These are phyloP conservation scores for Penicillium digitatum DNA, from an alignment of 2,329 filamentous ascomycete species.

Conservation along the genomic window DNA sequence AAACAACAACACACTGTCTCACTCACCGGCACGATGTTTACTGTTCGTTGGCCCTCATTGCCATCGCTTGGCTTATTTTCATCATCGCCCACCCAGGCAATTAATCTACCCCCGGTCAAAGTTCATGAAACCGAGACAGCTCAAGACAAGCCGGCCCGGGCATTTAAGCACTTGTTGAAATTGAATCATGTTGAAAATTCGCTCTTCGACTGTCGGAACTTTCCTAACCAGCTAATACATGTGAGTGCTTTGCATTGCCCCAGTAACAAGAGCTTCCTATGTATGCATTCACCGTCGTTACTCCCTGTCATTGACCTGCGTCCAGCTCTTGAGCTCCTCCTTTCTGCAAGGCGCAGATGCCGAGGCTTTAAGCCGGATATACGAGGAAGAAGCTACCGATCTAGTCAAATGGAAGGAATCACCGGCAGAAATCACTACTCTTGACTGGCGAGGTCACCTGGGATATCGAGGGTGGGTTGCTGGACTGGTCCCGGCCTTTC, in stretches of 20 bases:
- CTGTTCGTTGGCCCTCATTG: conserved; percentile 24
- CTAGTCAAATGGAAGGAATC: conserved; percentile 80
- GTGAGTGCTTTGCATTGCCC: conserved; percentile 37
- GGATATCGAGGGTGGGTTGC: conserved; percentile 62
- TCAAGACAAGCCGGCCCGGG: conserved; percentile 72
- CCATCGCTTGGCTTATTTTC: conserved; percentile 27
- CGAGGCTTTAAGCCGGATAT: conserved; percentile 72
- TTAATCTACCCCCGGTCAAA: conserved; percentile 62
- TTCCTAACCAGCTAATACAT: conserved; percentile 80
- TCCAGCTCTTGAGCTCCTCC: conserved; percentile 69
- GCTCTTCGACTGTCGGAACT: conserved; percentile 68
- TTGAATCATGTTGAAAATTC: conserved; percentile 89
- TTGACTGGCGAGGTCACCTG: conserved; percentile 83
- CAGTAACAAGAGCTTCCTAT: background rate
- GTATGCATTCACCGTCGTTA: background rate
- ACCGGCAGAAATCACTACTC: conserved; percentile 73
- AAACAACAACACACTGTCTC: background rate
- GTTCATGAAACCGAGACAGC: conserved; percentile 76
- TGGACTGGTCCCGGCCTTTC: background rate
- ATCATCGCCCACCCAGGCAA: conserved; percentile 11
- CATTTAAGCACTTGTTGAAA: conserved; percentile 83
- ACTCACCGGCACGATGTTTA: conserved; percentile 17
- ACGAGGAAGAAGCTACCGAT: conserved; percentile 67
- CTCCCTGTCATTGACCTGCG: conserved; percentile 7
- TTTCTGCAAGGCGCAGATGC: conserved; percentile 76